These are phyloP conservation scores for Ophiocordyceps polyrhachis-furcata DNA, from an alignment of 2,329 filamentous ascomycete species.

Conservation along the genomic window DNA sequence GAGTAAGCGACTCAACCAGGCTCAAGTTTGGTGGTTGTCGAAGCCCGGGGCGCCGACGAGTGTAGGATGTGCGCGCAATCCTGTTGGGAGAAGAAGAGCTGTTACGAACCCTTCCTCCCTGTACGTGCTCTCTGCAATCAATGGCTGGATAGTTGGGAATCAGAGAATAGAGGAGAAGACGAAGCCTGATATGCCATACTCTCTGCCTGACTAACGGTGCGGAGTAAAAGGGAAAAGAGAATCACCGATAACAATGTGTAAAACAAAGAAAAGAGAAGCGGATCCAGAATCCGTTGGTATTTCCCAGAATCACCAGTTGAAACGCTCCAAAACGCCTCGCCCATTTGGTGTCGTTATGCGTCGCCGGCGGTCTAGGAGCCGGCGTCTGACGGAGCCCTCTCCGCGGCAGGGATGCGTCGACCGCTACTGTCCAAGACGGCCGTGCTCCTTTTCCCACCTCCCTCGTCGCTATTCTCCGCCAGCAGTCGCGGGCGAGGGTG, in stretches of 20 bases:
- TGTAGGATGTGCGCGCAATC: constrained; percentile 20
- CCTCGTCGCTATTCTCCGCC: constrained; percentile 23
- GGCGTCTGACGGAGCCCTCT: constrained; percentile 25
- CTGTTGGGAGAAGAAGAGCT: too few species aligned
- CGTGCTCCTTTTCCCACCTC: constrained; percentile 25
- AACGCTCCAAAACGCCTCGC: constrained; percentile 1
- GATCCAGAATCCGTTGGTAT: constrained; percentile 2
- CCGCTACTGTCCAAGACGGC: constrained; percentile 30
- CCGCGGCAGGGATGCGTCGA: constrained; percentile 29
- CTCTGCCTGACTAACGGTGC: background rate
- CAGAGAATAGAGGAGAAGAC: background rate
- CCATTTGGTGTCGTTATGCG: background rate
- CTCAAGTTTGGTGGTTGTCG: constrained; percentile 93
- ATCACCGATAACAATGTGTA: background rate
- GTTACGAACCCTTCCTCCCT: too few species aligned
- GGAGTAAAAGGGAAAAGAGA: background rate
- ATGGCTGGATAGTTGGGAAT: too few species aligned
- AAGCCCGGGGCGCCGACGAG: constrained; percentile 64
- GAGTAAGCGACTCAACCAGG: constrained; percentile 70
- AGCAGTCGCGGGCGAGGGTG: constrained; percentile 14
- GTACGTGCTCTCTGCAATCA: too few species aligned
- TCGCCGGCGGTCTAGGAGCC: background rate
- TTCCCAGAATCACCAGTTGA: background rate
- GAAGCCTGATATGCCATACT: background rate
- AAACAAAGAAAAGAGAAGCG: background rate